phyloP scores from a whole-genome alignment of 2,329 filamentous ascomycete species.

The Penicillium verrucosum region DNA sequence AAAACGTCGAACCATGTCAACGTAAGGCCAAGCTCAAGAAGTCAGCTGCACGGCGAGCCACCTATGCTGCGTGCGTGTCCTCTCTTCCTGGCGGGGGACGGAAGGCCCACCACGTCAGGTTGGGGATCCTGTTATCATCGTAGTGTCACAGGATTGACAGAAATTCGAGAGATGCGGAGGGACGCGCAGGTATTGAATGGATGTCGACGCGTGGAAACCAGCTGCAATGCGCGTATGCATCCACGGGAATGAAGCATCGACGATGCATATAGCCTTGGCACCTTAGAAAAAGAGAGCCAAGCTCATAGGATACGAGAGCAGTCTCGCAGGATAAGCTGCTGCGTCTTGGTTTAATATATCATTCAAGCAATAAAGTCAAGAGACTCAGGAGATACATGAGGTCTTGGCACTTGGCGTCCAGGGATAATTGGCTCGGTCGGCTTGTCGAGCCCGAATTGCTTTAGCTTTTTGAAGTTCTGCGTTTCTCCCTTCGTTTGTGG shows the following conservation, averaged over 20 bases:
- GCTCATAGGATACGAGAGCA: conserved; percentile 11
- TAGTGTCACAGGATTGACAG: not conserved
- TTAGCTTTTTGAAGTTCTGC: not conserved
- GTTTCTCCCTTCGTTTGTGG: not conserved
- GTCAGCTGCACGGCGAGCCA: not conserved
- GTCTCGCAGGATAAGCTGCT: conserved; percentile 5
- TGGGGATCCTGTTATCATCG: not conserved
- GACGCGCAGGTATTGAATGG: not conserved
- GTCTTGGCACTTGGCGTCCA: conserved; percentile 21
- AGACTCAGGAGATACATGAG: conserved; percentile 3
- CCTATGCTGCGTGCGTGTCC: conserved; percentile 1
- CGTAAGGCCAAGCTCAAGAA: not conserved
- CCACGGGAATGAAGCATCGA: not conserved
- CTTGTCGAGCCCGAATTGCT: conserved; percentile 6
- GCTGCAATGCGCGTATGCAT: not conserved
- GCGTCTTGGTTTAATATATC: conserved; percentile 8
- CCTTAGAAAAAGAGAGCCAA: not conserved
- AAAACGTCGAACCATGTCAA: not conserved
- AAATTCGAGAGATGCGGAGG: not conserved
- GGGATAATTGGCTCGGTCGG: conserved; percentile 13
- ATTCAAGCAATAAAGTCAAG: conserved; percentile 13
- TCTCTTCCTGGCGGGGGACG: not conserved
- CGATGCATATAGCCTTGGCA: not conserved
- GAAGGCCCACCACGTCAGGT: not conserved
- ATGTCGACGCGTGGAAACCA: conserved; percentile 1